Base-by-base conservation (phyloP, 176 grass and related monocot species). In the Aechmea fasciata region DNA sequence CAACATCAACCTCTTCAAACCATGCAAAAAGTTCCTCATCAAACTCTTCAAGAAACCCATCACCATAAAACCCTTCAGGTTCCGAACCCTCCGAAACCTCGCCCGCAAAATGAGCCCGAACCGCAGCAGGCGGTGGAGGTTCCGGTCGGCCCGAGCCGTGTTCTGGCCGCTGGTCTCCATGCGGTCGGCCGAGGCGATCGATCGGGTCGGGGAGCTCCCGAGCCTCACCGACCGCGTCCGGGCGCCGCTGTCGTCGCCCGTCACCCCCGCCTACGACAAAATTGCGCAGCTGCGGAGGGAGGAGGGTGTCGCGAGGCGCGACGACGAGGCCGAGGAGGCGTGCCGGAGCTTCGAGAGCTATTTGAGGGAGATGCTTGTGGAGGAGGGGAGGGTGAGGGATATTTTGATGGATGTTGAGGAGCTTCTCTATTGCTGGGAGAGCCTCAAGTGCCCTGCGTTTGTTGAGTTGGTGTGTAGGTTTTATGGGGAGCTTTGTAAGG, bases 331-430 rank as follows among this genome's bases (percentile, higher is more conserved):
- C 28, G 73, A 81, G 63, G 73, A 55, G n/a, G 78, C 83, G 9
- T 86, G 74, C 25, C 66, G 65, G 73, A 86, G 74, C 20, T 81
- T 86, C 13, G 78, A 86, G 74, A 80, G 72, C 13, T 52, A 73
- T 11, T 47, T 86, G 61, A 65, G 66, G 63, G 78, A 81, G 78
- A 81, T 86, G 78, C 62, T 86, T 1, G 64, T 73, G 52, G 78
- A 86, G 51, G 83, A 81, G 2, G 52, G 75, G 72, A 86, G 73
- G 47, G 75, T 86, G 78, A 77, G 73, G 64, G 78, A 86, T 10
- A n/a, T n/a, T n/a, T 59, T 85, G 64, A 73, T 47, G 53, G 83
- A 85, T 52, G 74, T 81, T 10, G 78, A 85, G 66, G 83, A 85
- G 47, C 73, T 86, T 14, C 57, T 78, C 52, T 51, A 41, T 19